A percentile compares a stretch with the other conserved stretches of the same genome.
Evolutionary conservation across 1,284 basidiomycete species (phyloP).

Genomic region (Moesziomyces parantarcticus): DNA sequence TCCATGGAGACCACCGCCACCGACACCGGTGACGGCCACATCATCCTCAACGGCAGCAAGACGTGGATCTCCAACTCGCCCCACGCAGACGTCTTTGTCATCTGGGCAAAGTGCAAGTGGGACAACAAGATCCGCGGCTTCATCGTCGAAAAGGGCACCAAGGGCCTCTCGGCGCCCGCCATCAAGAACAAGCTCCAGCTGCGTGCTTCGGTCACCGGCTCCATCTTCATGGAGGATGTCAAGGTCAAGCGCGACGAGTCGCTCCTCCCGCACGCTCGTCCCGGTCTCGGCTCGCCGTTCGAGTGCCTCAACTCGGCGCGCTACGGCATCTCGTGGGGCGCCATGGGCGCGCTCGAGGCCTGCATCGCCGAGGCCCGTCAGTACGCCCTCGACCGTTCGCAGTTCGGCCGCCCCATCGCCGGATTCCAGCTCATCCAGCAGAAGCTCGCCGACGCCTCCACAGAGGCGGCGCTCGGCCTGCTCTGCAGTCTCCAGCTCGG

Average conservation of each 20-base stretch:
- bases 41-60: constrained; percentile 87
- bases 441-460: constrained; percentile 92
- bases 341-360: constrained; percentile 79
- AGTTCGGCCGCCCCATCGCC: constrained; percentile 88
- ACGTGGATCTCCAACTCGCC: constrained; percentile 89
- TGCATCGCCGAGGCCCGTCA: constrained; percentile 81
- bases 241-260: constrained; percentile 52
- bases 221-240: constrained; percentile 79
- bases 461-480: constrained; percentile 84
- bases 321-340: constrained; percentile 65
- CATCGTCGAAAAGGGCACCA: constrained; percentile 87
- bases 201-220: constrained; percentile 88
- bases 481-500: constrained; percentile 79
- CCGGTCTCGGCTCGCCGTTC: constrained; percentile 61
- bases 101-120: constrained; percentile 97
- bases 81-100: constrained; percentile 80
- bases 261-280: constrained; percentile 54
- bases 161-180: constrained; percentile 84
- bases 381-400: constrained; percentile 85
- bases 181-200: constrained; percentile 95
- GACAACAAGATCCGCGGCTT: constrained; percentile 92
- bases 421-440: constrained; percentile 93
- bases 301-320: constrained; percentile 64
- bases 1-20: constrained; percentile 93
- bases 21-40: constrained; percentile 82